A percentile compares a stretch with the other conserved stretches of the same genome.
phyloP scores from a whole-genome alignment of 441 rosid genomes.

The Gossypium gossypioides region DNA sequence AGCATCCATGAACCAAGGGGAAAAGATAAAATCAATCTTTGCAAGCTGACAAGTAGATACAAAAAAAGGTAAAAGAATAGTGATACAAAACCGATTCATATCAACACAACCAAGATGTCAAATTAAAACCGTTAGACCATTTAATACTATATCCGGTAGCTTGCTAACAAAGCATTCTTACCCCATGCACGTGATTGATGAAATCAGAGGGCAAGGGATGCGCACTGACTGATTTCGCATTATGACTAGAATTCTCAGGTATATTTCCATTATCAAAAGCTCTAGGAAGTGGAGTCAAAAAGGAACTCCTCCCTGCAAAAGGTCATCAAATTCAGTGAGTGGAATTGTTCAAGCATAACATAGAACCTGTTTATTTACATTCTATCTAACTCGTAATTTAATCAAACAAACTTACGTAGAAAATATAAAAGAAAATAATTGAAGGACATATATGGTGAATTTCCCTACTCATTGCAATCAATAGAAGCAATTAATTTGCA shows the following conservation, averaged over 20 bases:
- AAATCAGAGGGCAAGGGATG: conserved; percentile 42
- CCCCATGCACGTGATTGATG: conserved; percentile 25
- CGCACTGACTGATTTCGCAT: conserved; percentile 32
- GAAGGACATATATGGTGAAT: background rate
- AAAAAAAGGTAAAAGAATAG: background rate
- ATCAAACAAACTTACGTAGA: background rate
- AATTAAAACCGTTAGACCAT: background rate
- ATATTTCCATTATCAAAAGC: conserved; percentile 31
- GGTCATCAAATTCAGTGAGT: conserved; percentile 9
- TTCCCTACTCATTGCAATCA: conserved; percentile 16
- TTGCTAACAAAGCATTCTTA: conserved; percentile 16
- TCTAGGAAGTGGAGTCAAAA: conserved; percentile 49
- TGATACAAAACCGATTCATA: background rate
- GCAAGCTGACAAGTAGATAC: background rate
- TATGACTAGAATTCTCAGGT: conserved; percentile 28
- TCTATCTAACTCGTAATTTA: background rate
- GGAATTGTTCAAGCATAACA: conserved; percentile 7
- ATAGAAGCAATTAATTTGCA: conserved; percentile 13
- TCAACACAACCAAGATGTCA: background rate
- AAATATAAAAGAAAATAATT: background rate
- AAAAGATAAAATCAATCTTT: background rate
- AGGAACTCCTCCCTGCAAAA: conserved; percentile 44
- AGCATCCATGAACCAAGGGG: background rate
- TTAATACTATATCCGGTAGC: background rate
- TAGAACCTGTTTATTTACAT: background rate